These are phyloP conservation scores for Debaryomyces maramus DNA, from an alignment of 805 yeast genomes.

Conservation along the genomic window DNA sequence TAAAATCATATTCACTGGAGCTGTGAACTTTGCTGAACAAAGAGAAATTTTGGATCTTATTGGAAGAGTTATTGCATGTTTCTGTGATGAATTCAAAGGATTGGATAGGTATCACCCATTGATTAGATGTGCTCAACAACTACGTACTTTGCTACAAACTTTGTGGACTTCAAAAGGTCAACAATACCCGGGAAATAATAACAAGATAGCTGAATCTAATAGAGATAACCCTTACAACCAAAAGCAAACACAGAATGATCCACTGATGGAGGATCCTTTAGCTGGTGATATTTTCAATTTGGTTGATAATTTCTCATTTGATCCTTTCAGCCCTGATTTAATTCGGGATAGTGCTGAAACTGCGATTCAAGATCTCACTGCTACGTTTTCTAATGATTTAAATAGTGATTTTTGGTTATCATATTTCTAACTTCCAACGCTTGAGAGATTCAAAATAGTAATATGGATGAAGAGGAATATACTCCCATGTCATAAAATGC, in stretches of 20 bases:
- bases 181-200: constrained; percentile 1
- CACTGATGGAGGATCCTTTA: constrained; percentile 3
- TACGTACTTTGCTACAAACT: constrained; percentile 5
- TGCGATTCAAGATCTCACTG: constrained; percentile 3
- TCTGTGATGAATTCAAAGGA: constrained; percentile 7
- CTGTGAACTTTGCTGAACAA: constrained; percentile 4
- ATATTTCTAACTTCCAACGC: too few relatives aligned
- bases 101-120: constrained; percentile 4
- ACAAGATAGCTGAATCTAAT: not conserved
- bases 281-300: constrained; percentile 3
- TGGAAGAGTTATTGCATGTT: constrained; percentile 5
- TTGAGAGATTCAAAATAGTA: too few relatives aligned
- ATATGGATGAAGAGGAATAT: too few relatives aligned
- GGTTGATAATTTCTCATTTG: constrained; percentile 5
- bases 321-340: constrained; percentile 4
- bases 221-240: constrained; percentile 3
- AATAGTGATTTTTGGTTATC: constrained; percentile 5
- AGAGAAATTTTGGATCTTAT: constrained; percentile 6
- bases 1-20: constrained; percentile 4
- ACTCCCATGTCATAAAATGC: too few relatives aligned
- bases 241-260: constrained; percentile 1
- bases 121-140: constrained; percentile 5
- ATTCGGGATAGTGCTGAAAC: constrained; percentile 5
- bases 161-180: constrained; percentile 5
- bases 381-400: constrained; percentile 5